Evolutionary conservation across 805 yeast genomes (phyloP), one percentile per base, ranked within the genome.

Genomic region (Lachancea thermotolerans): DNA sequence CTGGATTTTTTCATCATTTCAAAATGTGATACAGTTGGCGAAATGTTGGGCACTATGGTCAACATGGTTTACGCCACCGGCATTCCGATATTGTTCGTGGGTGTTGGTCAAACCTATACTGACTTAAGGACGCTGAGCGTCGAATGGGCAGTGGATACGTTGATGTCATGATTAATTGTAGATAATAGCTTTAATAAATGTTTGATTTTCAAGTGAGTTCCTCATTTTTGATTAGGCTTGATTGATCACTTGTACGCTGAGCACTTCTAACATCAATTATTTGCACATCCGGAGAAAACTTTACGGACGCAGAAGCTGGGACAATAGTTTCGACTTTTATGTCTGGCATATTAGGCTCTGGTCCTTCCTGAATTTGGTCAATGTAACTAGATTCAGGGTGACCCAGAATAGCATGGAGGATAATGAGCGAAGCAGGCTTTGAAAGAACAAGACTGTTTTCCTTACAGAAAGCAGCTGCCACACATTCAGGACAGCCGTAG

Each of bases 21-120:
- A 40, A 91, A 91, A 64, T 93, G 96, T 57, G 99, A 91, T 62
- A 93, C 99, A 0, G 99, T 91, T 27, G 99, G 98, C 28, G 96
- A 89, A 57, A 74, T 91, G 78, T 82, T 91, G 37, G 99, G 99
- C 18, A 82, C 96, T 1, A 86, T 91, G 87, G 96, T 91, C 21
- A 93, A 93, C 64, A 87, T 91, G 95, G 96, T 95, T 1, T 85
- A 85, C 71, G 90, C 96, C 4, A 93, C 98, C 0, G 87, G 90
- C 29, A 93, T 91, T 17, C 99, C 99, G 0, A 93, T 91, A 32
- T 71, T 91, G 52, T 93, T 93, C 65, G 93, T 91, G 43, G 99
- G 99, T 31, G 88, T 90, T 2, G 99, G 99, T 10, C 99, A 91
- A 69, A 91, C 95, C 2, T 91, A 91, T 58, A 91, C 98, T 0